Evolutionary conservation across 495 filamentous ascomycete species (phyloP), one percentile per base, ranked within the genome.

Genomic region (Hypoxylon rickii): DNA sequence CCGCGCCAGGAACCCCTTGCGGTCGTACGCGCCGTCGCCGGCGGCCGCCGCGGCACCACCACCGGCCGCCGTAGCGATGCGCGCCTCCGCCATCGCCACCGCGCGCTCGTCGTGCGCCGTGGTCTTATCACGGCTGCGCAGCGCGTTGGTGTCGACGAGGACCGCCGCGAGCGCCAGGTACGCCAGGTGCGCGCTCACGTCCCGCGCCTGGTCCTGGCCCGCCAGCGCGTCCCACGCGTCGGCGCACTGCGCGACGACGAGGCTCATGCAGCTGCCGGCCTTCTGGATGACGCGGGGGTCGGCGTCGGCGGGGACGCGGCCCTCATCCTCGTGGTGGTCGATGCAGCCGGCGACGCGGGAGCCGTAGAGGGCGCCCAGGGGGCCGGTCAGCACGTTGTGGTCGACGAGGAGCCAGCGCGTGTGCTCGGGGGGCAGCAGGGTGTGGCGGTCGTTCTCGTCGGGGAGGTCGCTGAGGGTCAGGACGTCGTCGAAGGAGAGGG

Each of bases 241-340:
- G 24, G 63, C 74, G 68, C 71, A 89, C 44, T 88, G 77, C 34
- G 84, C 76, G 1, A 87, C 76, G 15, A 97, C 81, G 1, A 97
- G 77, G 19, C 87, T 92, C 36, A 84, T 79, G 73, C 94, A 98
- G 56, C 89, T 94, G 0, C 92, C 89, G 22, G 79, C 81, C 40
- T 81, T 86, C 36, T 83, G 73, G 11, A 97, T 80, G 0, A 92
- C 72, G 7, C 87, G 74, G 2, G 87, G 86, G 17, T 79, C 71
- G 0, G 68, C 67, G 19, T 75, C 68, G 4, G 69, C 38, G 0
- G 86, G 80, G 0, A 95, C 75, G 16, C 73, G 76, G 26, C 74
- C 58, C 64, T 98, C 94, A 60, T 98, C 90, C 0, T 82, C 84
- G 66, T 97, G 95, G 70, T 98, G 94, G 68, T 98, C 94, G 37